Conservation (phyloP, 1,139 yeast species). For the Suzukiozyma palmioleophila region DNA sequence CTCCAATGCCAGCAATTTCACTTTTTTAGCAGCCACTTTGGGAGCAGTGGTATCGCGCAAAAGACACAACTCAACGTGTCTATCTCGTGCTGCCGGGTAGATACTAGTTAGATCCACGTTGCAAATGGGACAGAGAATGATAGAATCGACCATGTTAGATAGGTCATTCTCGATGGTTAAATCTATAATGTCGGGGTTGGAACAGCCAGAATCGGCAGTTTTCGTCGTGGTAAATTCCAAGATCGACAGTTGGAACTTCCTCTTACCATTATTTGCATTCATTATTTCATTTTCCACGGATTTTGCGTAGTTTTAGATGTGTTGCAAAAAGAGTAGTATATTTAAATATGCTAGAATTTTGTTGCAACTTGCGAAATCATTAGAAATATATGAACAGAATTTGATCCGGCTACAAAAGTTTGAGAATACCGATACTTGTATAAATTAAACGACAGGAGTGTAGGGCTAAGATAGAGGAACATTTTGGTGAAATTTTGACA, state of each 20-base stretch:
- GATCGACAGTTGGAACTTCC: constrained; percentile 12
- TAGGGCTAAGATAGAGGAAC: too few relatives aligned
- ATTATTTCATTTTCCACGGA: background rate
- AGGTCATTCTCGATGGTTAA: background rate
- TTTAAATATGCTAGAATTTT: too few relatives aligned
- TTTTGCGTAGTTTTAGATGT: background rate
- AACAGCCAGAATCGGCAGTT: background rate
- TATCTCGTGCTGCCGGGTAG: constrained; percentile 37
- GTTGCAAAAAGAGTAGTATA: too few relatives aligned
- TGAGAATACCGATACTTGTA: too few relatives aligned
- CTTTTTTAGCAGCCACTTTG: constrained; percentile 5
- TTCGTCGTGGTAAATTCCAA: constrained; percentile 10
- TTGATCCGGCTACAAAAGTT: too few relatives aligned
- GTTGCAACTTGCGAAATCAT: too few relatives aligned
- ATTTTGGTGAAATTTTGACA: too few relatives aligned
- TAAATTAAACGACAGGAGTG: too few relatives aligned
- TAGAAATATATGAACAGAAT: too few relatives aligned
- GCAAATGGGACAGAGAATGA: constrained; percentile 18
- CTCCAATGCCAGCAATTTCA: constrained; percentile 5
- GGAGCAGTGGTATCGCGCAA: constrained; percentile 6
- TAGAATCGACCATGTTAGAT: background rate
- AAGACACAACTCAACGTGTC: constrained; percentile 59
- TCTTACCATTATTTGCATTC: constrained; percentile 1
- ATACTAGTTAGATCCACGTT: constrained; percentile 9
- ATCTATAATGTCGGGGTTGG: background rate